These are phyloP conservation scores for Septoria petroselini DNA, from an alignment of 2,329 filamentous ascomycete genomes.

Conservation along the genomic window DNA sequence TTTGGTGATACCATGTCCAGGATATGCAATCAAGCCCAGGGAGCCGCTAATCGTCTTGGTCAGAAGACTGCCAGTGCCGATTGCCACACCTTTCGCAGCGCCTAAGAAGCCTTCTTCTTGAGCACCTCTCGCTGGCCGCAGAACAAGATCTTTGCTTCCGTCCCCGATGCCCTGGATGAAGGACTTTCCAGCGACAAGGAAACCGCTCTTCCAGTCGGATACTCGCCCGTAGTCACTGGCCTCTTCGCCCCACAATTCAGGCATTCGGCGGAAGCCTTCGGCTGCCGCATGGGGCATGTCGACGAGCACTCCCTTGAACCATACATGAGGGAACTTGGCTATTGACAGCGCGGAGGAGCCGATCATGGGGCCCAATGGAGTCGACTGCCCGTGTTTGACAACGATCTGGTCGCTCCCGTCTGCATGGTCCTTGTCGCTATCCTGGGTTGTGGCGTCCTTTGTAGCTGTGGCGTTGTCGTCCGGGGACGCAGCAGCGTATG, in stretches of 20 bases:
- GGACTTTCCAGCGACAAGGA: constrained; percentile 69
- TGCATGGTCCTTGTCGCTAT: too few relatives aligned
- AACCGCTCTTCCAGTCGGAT: constrained; percentile 73
- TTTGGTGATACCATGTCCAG: neutral
- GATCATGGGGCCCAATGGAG: constrained; percentile 17
- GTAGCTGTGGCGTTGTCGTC: too few relatives aligned
- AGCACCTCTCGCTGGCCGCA: constrained; percentile 68
- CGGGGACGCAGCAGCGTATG: too few relatives aligned
- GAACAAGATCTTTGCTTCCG: constrained; percentile 75
- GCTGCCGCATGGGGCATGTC: constrained; percentile 79
- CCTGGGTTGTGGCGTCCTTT: too few relatives aligned
- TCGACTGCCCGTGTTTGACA: too few relatives aligned
- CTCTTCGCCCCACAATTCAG: constrained; percentile 77
- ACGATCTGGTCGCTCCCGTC: too few relatives aligned
- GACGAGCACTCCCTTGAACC: constrained; percentile 57
- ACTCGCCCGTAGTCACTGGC: constrained; percentile 69
- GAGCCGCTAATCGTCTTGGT: constrained; percentile 71
- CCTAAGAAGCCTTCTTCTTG: constrained; percentile 47
- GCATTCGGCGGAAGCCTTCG: constrained; percentile 83
- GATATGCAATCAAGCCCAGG: neutral
- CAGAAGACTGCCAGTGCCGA: constrained; percentile 64
- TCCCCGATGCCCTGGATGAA: constrained; percentile 66
- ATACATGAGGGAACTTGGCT: constrained; percentile 29
- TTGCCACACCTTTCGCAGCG: constrained; percentile 30
- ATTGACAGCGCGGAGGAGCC: constrained; percentile 29